Evolutionary conservation across 192 early-diverging fungal genomes (phyloP).

Genomic region (Cladochytrium replicatum): DNA sequence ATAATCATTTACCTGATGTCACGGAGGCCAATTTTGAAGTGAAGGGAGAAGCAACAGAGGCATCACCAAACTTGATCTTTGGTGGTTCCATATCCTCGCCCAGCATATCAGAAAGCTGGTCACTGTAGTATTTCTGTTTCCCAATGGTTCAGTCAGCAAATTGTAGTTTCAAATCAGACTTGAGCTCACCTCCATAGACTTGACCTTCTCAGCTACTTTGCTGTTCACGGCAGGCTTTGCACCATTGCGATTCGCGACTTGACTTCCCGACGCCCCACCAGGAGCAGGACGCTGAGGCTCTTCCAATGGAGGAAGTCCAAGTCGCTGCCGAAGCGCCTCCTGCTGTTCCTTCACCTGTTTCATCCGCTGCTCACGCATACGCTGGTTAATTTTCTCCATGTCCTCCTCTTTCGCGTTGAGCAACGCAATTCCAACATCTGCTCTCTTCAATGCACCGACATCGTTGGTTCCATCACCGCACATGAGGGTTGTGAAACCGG

Average conservation of each 20-base stretch:
- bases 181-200: slow-evolving; percentile 21
- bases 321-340: slow-evolving; percentile 67
- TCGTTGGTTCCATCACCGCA: slow-evolving; percentile 99
- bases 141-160: too few relatives aligned
- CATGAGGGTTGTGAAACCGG: slow-evolving; percentile 94
- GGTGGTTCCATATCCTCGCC: slow-evolving; percentile 62
- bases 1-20: slow-evolving; percentile 47
- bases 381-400: slow-evolving; percentile 76
- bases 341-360: slow-evolving; percentile 87
- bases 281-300: slow-evolving; percentile 55
- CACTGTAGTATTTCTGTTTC: too few relatives aligned
- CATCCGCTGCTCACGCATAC: slow-evolving; percentile 59
- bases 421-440: slow-evolving; percentile 94
- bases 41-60: slow-evolving; percentile 98
- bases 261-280: slow-evolving; percentile 32
- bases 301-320: slow-evolving; percentile 69
- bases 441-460: slow-evolving; percentile 97
- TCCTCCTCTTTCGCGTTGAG: slow-evolving; percentile 88
- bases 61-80: slow-evolving; percentile 96
- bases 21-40: slow-evolving; percentile 94
- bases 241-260: too few relatives aligned
- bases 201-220: slow-evolving; percentile 21
- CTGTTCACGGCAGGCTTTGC: slow-evolving; percentile 19
- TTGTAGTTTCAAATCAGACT: too few relatives aligned
- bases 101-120: slow-evolving; percentile 35